Evolutionary conservation across 192 early-diverging fungal species (phyloP).

Genomic region (Backusella tuberculispora): DNA sequence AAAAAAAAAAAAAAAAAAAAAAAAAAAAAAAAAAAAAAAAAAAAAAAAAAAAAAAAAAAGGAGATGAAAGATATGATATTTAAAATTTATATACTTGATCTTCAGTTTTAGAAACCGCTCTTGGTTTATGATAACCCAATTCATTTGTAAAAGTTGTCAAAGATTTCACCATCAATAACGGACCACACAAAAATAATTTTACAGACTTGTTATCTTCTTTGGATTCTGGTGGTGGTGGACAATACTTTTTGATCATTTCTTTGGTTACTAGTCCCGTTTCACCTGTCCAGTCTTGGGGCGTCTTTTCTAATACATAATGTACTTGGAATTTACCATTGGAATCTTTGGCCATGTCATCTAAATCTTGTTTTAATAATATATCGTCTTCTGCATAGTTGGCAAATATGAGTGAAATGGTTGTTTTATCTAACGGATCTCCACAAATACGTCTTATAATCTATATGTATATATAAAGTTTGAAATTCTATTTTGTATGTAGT

Average conservation of each 20-base stretch:
- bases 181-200: slow-evolving; percentile 91
- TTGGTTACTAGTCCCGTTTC: slow-evolving; percentile 85
- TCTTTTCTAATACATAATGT: slow-evolving; percentile 82
- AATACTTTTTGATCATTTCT: slow-evolving; percentile 76
- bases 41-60: not conserved
- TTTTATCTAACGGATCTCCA: slow-evolving; percentile 86
- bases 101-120: slow-evolving; percentile 28
- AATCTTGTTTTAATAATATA: slow-evolving; percentile 82
- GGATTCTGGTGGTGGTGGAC: slow-evolving; percentile 73
- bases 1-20: not conserved
- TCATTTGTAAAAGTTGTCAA: slow-evolving; percentile 47
- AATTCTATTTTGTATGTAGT: too few species aligned
- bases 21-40: not conserved
- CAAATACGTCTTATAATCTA: slow-evolving; percentile 83
- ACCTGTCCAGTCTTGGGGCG: slow-evolving; percentile 83
- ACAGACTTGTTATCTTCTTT: slow-evolving; percentile 35
- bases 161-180: slow-evolving; percentile 66
- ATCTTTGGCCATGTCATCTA: slow-evolving; percentile 70
- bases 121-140: slow-evolving; percentile 29
- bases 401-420: slow-evolving; percentile 83
- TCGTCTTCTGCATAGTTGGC: slow-evolving; percentile 90
- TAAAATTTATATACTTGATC: slow-evolving; percentile 38
- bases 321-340: slow-evolving; percentile 79
- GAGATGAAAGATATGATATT: not conserved
- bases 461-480: slow-evolving; percentile 26